Percentiles rank a stretch among this genome's conserved stretches.
phyloP scores from a whole-genome alignment of 2,329 filamentous ascomycete species.

The Setomelanomma holmii region DNA sequence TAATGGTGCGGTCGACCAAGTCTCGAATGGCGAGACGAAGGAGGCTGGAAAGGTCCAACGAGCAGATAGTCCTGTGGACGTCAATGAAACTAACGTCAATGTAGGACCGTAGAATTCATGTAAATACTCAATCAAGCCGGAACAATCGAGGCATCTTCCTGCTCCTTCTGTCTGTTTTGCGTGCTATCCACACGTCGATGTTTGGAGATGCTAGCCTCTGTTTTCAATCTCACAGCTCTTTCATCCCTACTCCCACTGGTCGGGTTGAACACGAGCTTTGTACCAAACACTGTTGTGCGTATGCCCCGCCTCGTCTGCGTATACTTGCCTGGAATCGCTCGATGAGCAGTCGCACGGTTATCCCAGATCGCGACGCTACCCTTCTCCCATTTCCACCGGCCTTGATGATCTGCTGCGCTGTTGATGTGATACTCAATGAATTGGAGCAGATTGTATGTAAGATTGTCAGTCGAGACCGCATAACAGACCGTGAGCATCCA shows the following conservation, averaged over 20 bases:
- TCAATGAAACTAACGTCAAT: not conserved
- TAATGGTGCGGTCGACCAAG: no score
- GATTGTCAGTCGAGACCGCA: not conserved
- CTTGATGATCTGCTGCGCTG: conserved; percentile 9
- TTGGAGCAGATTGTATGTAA: conserved; percentile 7
- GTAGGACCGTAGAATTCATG: not conserved
- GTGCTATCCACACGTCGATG: not conserved
- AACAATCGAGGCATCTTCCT: not conserved
- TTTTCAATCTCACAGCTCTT: not conserved
- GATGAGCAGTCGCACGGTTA: conserved; percentile 8
- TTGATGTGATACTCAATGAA: conserved; percentile 14
- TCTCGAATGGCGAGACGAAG: not conserved
- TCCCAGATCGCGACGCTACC: conserved; percentile 19
- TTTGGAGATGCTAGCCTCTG: not conserved
- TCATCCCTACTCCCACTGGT: not conserved
- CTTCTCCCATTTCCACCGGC: conserved; percentile 13
- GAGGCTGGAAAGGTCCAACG: not conserved
- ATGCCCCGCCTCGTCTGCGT: not conserved
- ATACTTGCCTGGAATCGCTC: conserved; percentile 9
- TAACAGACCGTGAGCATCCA: no score
- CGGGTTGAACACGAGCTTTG: not conserved
- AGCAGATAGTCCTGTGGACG: not conserved
- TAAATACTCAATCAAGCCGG: not conserved
- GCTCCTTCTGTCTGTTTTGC: not conserved
- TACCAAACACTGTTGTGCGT: not conserved